A percentile compares a stretch with the other conserved stretches of the same genome.
Evolutionary conservation across 2,329 filamentous ascomycete genomes (phyloP).

Genomic region (Aureobasidium sp.): DNA sequence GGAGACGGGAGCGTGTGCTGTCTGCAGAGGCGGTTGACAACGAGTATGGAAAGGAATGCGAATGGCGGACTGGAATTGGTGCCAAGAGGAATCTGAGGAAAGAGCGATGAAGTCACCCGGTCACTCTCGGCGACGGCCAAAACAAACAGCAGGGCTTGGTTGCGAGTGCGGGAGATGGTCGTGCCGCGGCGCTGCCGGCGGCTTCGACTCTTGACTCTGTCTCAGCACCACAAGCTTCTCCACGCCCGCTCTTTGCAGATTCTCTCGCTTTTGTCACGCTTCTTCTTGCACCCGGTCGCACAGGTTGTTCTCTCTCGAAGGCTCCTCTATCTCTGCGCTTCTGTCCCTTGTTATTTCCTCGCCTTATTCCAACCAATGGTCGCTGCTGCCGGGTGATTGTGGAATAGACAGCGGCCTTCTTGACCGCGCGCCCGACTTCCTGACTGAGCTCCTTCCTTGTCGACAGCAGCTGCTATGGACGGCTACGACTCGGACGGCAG

Average conservation of each 20-base stretch:
- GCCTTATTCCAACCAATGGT: slow-evolving; percentile 1
- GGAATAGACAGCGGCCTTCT: slow-evolving; percentile 4
- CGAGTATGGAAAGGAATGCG: slow-evolving; percentile 4
- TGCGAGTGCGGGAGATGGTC: neutral
- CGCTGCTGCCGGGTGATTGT: neutral
- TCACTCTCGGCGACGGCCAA: slow-evolving; percentile 3
- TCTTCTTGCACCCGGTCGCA: neutral
- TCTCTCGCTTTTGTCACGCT: neutral
- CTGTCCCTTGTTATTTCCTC: neutral
- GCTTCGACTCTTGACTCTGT: slow-evolving; percentile 7
- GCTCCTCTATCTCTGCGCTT: neutral
- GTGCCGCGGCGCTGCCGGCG: slow-evolving; percentile 2
- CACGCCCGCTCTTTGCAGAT: neutral
- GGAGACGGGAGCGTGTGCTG: neutral
- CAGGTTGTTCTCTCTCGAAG: neutral
- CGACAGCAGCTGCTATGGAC: slow-evolving; percentile 24
- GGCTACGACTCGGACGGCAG: slow-evolving; percentile 24
- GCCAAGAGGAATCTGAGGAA: neutral
- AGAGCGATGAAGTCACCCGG: neutral
- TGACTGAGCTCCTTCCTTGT: slow-evolving; percentile 14
- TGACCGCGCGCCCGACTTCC: slow-evolving; percentile 3
- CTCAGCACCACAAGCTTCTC: neutral
- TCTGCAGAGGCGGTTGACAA: neutral
- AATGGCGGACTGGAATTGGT: neutral
- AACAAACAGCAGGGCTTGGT: slow-evolving; percentile 11